Evolutionary conservation across 441 rosid species (phyloP).

Genomic region (Croton laevigatus): DNA sequence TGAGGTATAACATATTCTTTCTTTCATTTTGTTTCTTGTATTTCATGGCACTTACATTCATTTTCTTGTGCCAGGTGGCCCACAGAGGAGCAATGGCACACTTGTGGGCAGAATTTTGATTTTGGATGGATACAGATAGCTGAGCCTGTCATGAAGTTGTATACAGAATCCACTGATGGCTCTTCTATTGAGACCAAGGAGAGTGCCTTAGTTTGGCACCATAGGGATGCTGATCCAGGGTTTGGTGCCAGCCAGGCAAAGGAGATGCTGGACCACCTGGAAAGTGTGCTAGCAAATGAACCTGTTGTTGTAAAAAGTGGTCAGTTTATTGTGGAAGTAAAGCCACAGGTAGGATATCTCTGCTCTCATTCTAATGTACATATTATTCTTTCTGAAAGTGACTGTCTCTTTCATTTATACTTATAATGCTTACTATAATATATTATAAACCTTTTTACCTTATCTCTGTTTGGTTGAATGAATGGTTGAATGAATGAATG

Average conservation of each 20-base stretch:
- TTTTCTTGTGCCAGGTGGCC: slow-evolving; percentile 47
- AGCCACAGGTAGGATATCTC: slow-evolving; percentile 52
- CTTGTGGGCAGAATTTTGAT: slow-evolving; percentile 48
- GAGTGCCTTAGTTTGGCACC: slow-evolving; percentile 77
- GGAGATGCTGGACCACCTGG: slow-evolving; percentile 73
- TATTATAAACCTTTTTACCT: not conserved
- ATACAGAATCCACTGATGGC: slow-evolving; percentile 75
- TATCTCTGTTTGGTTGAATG: not conserved
- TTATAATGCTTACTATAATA: not conserved
- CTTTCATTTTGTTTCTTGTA: not conserved
- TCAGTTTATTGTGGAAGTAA: slow-evolving; percentile 70
- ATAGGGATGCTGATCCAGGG: slow-evolving; percentile 67
- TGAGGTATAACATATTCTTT: slow-evolving; percentile 44
- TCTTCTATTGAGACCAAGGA: slow-evolving; percentile 65
- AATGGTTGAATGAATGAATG: too few species aligned
- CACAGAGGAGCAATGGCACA: slow-evolving; percentile 43
- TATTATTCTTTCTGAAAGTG: not conserved
- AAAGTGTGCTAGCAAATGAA: slow-evolving; percentile 71
- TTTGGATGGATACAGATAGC: slow-evolving; percentile 70
- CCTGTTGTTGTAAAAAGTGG: slow-evolving; percentile 73
- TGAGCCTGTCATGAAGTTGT: slow-evolving; percentile 67
- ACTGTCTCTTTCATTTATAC: not conserved
- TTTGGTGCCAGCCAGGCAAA: slow-evolving; percentile 78
- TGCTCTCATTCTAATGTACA: not conserved
- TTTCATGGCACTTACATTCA: not conserved